Base-by-base conservation (phyloP, 139 green algal species). In the Auxenochlorella pyrenoidosa region DNA sequence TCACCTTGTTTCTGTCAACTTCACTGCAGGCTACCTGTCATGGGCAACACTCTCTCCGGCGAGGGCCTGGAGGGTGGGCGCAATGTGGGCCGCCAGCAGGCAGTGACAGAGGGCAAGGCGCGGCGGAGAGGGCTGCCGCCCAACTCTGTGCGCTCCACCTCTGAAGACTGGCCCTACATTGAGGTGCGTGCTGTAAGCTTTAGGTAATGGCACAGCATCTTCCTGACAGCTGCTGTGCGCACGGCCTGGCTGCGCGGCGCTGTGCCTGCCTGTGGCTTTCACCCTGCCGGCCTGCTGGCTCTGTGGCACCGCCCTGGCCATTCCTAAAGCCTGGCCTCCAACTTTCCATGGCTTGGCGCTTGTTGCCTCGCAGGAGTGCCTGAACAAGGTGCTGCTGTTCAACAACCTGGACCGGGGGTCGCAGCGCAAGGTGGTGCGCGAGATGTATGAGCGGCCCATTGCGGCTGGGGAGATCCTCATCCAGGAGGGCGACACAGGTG, bases 401-500 rank as follows among this genome's bases (percentile, higher is more conserved):
- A 94, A 91, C 72, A 92, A 94, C 58, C 88, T 98, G 68, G 95
- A 98, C 32, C 16, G 82, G 3, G 79, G 63, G 18, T 36, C 94
- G n/a, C 94, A 97, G 58, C 75, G 58, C 59, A 88, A 65, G 40
- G 59, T 88, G 30, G 88, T 87, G 71, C 77, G 72, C 5, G 47
- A 79, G 60, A 95, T 92, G 89, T 95, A 94, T 26, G 93, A 94
- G 86, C 86, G 89, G 26, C 79, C 78, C 43, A 88, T 96, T 10
- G 70, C 68, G 0, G 90, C 90, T 2, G 94, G 94, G 5, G 97
- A 99, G 75, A 98, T 99, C 63, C 91, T 99, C 36, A 98, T 98
- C 92, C 95, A 96, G 70, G 95, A 98, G 89, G 96, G 96, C 21
- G 97, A 98, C 90, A 96, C 90, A 26, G 91, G 54, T 82, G 44